Percentiles rank a stretch among this genome's conserved stretches.
Evolutionary conservation across 225 moss, liverwort and hornwort genomes (phyloP).

Genomic region (Sphagnum contortum): DNA sequence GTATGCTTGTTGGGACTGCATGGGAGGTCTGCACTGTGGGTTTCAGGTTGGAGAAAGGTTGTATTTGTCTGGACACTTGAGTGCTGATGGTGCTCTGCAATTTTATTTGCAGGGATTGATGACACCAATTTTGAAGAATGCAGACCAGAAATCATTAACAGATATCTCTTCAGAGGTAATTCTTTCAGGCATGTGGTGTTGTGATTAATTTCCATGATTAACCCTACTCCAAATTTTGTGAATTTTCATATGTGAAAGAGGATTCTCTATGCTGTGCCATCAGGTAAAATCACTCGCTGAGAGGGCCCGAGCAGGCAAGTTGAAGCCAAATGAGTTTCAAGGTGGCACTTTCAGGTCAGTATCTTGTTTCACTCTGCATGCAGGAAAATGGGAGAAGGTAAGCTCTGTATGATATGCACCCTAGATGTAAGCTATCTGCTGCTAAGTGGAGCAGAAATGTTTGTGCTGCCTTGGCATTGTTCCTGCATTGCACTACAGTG

Average conservation of each 20-base stretch:
- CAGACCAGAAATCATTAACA: constrained; percentile 79
- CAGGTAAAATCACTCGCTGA: constrained; percentile 91
- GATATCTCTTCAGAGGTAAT: constrained; percentile 78
- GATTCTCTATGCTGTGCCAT: too few species aligned
- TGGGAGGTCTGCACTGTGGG: too few species aligned
- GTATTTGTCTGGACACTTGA: background rate
- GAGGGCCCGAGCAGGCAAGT: constrained; percentile 75
- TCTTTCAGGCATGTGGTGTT: too few species aligned
- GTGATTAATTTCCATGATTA: too few species aligned
- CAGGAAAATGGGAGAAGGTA: background rate
- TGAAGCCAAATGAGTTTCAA: constrained; percentile 96
- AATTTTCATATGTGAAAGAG: too few species aligned
- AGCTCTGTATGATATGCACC: too few species aligned
- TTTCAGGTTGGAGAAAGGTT: background rate
- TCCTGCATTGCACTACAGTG: too few species aligned
- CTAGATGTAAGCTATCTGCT: too few species aligned
- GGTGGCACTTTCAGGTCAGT: constrained; percentile 95
- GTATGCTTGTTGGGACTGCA: constrained; percentile 1
- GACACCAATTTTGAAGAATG: constrained; percentile 80
- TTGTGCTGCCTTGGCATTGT: too few species aligned
- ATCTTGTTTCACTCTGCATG: background rate
- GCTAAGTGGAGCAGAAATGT: too few species aligned
- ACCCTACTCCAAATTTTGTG: too few species aligned
- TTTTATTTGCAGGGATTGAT: constrained; percentile 65
- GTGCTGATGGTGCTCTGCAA: background rate